Evolutionary conservation across 225 moss, liverwort and hornwort species (phyloP), one percentile per base, ranked within the genome.

Genomic region (Sphagnum contortum): DNA sequence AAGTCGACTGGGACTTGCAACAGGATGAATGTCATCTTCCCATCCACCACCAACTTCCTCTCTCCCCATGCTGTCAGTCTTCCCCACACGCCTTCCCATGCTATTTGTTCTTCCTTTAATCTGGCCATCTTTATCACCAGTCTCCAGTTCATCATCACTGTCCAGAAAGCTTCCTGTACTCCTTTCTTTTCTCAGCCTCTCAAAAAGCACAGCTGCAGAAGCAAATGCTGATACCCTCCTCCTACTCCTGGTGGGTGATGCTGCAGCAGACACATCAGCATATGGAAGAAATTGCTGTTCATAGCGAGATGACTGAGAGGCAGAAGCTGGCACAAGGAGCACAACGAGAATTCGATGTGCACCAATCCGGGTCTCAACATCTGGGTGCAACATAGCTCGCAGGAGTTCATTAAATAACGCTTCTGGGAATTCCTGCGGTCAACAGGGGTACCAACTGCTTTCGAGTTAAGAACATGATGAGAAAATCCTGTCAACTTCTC

Each of bases 351-450:
- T 79, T 65, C 88, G 74, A 64, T 96, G 90, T 67, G 86, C 85
- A 57, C 81, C 89, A 50, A 90, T 78, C 54, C 92, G 89, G 48
- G 90, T 92, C 77, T 90, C 90, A 55, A 87, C 74, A 70, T 96
- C 95, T 49, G 88, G 75, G 61, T 96, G 87, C 57, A 88, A 71
- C 92, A 92, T 96, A 44, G 90, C 88, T 80, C 90, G 92, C 44
- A 96, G 69, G 45, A 96, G 83, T 64, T 90, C 89, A 61, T 87
- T 88, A 65, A 90, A 88, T 64, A 91, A 81, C 5, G 81, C 79
- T 57, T 96, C 95, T 4, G 92, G 92, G 69, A 96, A 92, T 68
- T 83, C 82, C 94, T 95, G 89, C 63, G 68, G 49, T 60, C n/a
- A 44, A 60, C 12, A 11, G 9, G 48, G 52, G 29, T 2, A 64